Evolutionary conservation across 2,329 filamentous ascomycete species (phyloP), one percentile per base, ranked within the genome.

Genomic region (Raffaelea ambrosiae): DNA sequence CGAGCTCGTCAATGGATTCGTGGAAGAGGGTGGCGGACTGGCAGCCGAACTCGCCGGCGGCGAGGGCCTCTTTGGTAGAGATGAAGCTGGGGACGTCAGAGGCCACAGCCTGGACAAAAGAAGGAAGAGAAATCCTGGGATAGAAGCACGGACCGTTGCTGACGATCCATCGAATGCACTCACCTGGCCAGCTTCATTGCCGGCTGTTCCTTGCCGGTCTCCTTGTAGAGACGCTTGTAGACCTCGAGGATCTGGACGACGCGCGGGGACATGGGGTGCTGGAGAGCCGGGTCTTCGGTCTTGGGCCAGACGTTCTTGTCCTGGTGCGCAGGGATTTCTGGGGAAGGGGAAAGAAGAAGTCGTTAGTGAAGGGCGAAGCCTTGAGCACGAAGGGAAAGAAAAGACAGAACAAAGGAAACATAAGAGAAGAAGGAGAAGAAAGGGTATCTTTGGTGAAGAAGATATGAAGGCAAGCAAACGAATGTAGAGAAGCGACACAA

Each of bases 221-320:
- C 64, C 46, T 63, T 65, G 48, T 69, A 68, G 19, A 73, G 61
- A 3, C 59, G 60, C 51, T 62, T 65, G 57, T 71, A 74, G 0
- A 63, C 70, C 49, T 72, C 66, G 7, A 71, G 57, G 40, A 74
- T 74, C 51, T 72, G 68, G 26, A 71, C 48, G 14, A 72, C 58
- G 13, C 70, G 63, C 1, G 70, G 60, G 4, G 68, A 67, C 60
- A 70, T 73, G n/a, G 70, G 66, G 48, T 74, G 70, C 48, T 72
- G 57, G 7, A 61, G 58, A 0, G 69, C 71, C 4, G 70, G 68
- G 50, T 74, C 70, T 40, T 68, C 54, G 33, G 69, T 64, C 42
- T 72, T 57, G 14, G 68, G 69, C 67, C 70, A 72, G n/a, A 70
- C 58, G 9, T 61, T 59, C 3, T 55, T 58, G 48, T 72, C 66